These are phyloP conservation scores for Pogostemon cablin DNA, from an alignment of 257 asterid genomes.

Conservation along the genomic window DNA sequence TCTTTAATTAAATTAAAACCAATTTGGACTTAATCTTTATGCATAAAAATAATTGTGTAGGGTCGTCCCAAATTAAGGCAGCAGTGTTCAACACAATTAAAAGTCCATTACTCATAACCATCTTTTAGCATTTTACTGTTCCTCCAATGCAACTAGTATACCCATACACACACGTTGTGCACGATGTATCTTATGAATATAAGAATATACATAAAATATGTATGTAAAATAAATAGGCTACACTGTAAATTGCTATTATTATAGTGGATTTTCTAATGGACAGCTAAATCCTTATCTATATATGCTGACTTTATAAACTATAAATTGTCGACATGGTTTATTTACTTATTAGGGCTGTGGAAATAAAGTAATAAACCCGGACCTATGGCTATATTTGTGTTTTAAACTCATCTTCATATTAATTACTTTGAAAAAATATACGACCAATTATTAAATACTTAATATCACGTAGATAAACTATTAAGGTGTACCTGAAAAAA, in stretches of 20 bases:
- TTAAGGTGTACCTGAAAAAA: no score
- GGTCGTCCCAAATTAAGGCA: background rate
- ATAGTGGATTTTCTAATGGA: background rate
- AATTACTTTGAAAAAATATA: no score
- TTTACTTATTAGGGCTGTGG: no score
- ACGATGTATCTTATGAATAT: background rate
- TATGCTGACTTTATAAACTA: slow-evolving; percentile 13
- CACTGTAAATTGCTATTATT: background rate
- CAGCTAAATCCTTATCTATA: slow-evolving; percentile 26
- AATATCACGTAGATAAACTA: no score
- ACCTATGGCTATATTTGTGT: no score
- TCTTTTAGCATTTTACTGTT: background rate
- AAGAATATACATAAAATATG: background rate
- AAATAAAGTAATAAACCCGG: no score
- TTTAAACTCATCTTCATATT: no score
- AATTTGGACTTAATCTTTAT: background rate
- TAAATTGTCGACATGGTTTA: background rate
- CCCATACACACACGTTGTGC: background rate
- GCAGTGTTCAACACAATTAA: background rate
- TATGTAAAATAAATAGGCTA: background rate
- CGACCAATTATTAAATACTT: no score
- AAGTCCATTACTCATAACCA: slow-evolving; percentile 21
- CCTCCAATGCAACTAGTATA: no score
- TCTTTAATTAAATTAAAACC: slow-evolving; percentile 4
- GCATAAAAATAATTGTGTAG: background rate